phyloP scores from a whole-genome alignment of 805 yeast species.

The Candida tallmaniae region DNA sequence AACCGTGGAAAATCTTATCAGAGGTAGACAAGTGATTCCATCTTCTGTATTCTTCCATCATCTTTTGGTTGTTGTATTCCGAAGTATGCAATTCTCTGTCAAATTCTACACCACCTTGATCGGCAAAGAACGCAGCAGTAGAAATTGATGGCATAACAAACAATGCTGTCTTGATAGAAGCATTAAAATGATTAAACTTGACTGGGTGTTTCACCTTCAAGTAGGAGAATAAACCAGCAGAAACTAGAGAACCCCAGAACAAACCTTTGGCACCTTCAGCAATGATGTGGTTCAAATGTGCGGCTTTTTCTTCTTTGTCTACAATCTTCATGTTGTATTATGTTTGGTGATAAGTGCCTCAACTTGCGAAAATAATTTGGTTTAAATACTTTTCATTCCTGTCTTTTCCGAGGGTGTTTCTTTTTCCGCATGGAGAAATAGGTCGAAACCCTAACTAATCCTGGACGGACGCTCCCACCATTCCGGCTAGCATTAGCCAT shows the following conservation, averaged over 20 bases:
- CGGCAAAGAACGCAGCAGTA: conserved; percentile 37
- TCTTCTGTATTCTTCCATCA: conserved; percentile 30
- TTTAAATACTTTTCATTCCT: too few species aligned
- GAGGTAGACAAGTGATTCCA: conserved; percentile 29
- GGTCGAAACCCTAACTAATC: too few species aligned
- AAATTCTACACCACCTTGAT: conserved; percentile 41
- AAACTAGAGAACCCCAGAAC: conserved; percentile 28
- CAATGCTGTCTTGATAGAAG: conserved; percentile 36
- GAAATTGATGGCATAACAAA: conserved; percentile 37
- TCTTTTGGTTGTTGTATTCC: conserved; percentile 20
- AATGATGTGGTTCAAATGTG: conserved; percentile 32
- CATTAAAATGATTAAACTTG: conserved; percentile 29
- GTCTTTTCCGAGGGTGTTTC: too few species aligned
- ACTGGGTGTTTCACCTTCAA: conserved; percentile 30
- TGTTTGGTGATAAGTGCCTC: too few species aligned
- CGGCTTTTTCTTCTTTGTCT: conserved; percentile 33
- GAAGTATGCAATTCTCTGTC: conserved; percentile 34
- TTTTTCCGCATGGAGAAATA: too few species aligned
- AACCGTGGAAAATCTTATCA: conserved; percentile 26
- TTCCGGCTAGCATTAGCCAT: too few species aligned
- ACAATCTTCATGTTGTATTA: conserved; percentile 40
- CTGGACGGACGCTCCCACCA: too few species aligned
- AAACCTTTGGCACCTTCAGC: conserved; percentile 38
- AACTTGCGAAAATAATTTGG: too few species aligned
- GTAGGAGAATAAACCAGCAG: conserved; percentile 29